Evolutionary conservation across 306 rosid species (phyloP), one percentile per base, ranked within the genome.

Genomic region (Elaeagnus macrophylla): DNA sequence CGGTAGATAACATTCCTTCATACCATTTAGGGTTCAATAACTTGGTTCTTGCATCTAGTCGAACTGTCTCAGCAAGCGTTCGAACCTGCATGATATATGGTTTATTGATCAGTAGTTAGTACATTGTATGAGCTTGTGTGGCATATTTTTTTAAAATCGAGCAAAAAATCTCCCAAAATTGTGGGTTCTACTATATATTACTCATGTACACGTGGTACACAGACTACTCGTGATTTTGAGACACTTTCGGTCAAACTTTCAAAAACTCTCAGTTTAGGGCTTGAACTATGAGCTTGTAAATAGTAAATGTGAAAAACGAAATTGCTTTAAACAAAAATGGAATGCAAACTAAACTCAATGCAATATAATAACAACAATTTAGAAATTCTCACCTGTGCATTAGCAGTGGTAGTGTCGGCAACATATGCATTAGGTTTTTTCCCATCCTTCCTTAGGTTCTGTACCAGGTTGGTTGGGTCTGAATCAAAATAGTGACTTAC

Each of bases 401-500:
- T 91, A 9, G 99, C 99, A 20, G 99, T 91, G 75, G 99, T 91
- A 47, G 99, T 87, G 74, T 91, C 99, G 9, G 99, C 99, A 54
- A 91, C n/a, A 75, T 91, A 91, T 9, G 99, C 85, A 70, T 80
- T 87, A 7, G 99, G 99, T 76, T 91, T 87, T 88, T 91, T 91
- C 61, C 96, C 96, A 61, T 91, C 99, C 61, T 91, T 87, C 80
- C 99, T 84, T 51, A 87, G 75, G 65, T 78, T 83, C 64, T 91
- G 99, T 61, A 91, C 99, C 57, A 91, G 84, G 63, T 91, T 91
- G 39, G 96, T 91, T 5, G 99, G 99, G 65, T 91, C 99, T 0
- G 96, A 91, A 65, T 91, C 99, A 44, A 91, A 91, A 88, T 91
- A 91, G 77, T 87, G 96, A 54, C 99, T 91, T 45, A 91, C 99